phyloP scores from a whole-genome alignment of 1,284 basidiomycete genomes.

The Agroathelia rolfsii region DNA sequence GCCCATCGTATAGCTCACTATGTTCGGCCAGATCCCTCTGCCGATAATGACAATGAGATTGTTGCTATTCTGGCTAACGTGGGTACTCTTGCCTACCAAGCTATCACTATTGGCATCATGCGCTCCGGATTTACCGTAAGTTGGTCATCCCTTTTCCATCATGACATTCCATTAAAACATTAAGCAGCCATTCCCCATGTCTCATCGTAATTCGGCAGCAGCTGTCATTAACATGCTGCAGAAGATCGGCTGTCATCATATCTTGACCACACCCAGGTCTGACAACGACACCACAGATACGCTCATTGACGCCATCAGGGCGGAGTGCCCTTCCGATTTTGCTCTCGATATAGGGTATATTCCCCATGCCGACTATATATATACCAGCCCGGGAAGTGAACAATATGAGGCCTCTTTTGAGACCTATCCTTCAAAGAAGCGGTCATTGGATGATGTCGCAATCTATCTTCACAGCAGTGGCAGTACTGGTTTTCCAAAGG shows the following conservation, averaged over 20 bases:
- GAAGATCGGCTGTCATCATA: conserved; percentile 19
- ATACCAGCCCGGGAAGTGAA: conserved; percentile 21
- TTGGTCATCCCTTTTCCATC: background rate
- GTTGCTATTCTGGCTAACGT: conserved; percentile 19
- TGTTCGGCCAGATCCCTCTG: conserved; percentile 13
- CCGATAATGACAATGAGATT: conserved; percentile 12
- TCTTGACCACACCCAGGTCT: conserved; percentile 21
- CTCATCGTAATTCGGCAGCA: conserved; percentile 25
- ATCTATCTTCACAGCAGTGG: conserved; percentile 19
- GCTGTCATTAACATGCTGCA: conserved; percentile 23
- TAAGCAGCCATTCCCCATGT: conserved; percentile 22
- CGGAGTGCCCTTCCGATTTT: conserved; percentile 12
- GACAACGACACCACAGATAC: conserved; percentile 13
- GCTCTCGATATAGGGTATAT: conserved; percentile 20
- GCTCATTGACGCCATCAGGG: conserved; percentile 18
- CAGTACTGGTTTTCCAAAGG: conserved; percentile 20
- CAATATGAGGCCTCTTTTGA: conserved; percentile 14
- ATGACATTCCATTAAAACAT: too few species aligned
- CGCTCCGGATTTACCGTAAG: conserved; percentile 22
- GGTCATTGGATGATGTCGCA: conserved; percentile 7
- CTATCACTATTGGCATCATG: conserved; percentile 20
- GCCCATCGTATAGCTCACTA: conserved; percentile 20
- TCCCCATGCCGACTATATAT: conserved; percentile 19
- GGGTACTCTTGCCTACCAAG: conserved; percentile 24
- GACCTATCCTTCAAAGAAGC: conserved; percentile 15